Base-by-base conservation (phyloP, 768 basidiomycete genomes). In the Exidia glandulosa region DNA sequence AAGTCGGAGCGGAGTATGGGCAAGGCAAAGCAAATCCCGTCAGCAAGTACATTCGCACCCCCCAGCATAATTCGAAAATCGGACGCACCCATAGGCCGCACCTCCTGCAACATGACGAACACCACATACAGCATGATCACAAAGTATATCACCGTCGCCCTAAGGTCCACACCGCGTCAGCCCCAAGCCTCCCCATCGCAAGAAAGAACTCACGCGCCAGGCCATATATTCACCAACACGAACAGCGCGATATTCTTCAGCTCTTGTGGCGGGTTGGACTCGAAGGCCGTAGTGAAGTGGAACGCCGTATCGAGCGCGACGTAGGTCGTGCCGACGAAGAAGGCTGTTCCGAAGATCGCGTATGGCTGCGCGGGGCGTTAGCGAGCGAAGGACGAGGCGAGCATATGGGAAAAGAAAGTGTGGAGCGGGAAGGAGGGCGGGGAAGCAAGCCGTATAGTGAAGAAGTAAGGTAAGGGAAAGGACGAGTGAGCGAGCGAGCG, bases 241-340 rank as follows among this genome's bases (percentile, higher is more conserved):
- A 96, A 97, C 25, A 98, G 73, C 47, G 90, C 76, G 59, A 86
- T 84, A 66, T 81, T 87, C 63, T 76, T 74, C 25, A 95, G 77
- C 0, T 76, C 65, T 10, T 73, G 61, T 1, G 82, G 82, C 0
- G 87, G 85, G 37, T 74, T 74, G 0, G 84, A 81, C 23, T 23
- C 14, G 37, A 60, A 60, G 30, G 59, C 59, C 14, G 68, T 62
- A 0, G 89, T 88, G 61, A 90, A 75, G n/a, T 77, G 71, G 7
- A 94, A 74, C 0, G 77, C 89, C 41, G 86, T 80, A 68, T 98
- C 94, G 63, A 96, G 80, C 0, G 87, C 81, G 70, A 98, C 86
- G 71, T 95, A 97, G 3, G 81, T 78, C 1, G 90, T 88, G 2
- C 83, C 80, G 5, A 76, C 82, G 68, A 94, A 87, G 63, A 90